Conservation (phyloP, 768 basidiomycete species). For the Suillus brevipes region DNA sequence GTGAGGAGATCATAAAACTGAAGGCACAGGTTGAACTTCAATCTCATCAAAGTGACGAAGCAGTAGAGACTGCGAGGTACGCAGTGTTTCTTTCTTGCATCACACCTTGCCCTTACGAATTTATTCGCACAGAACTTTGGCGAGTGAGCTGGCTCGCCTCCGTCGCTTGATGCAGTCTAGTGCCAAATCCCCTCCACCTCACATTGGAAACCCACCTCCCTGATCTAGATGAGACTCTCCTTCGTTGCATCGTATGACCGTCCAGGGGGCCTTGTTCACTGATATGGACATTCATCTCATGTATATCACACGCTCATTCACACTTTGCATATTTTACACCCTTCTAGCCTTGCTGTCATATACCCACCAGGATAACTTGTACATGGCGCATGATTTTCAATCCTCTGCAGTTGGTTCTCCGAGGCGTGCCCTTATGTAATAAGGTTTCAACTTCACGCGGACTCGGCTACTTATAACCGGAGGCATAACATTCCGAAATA, state of each 20-base stretch:
- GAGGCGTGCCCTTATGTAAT: background rate
- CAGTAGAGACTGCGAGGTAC: constrained; percentile 62
- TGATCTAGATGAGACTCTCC: constrained; percentile 2
- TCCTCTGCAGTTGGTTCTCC: background rate
- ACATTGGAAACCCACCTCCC: constrained; percentile 6
- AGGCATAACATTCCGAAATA: background rate
- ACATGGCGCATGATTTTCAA: background rate
- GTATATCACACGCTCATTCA: constrained; percentile 32
- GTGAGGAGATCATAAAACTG: constrained; percentile 54
- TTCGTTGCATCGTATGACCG: background rate
- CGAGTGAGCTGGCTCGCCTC: constrained; percentile 66
- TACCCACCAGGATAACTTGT: constrained; percentile 24
- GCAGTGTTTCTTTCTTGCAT: constrained; percentile 24
- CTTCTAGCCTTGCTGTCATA: constrained; percentile 23
- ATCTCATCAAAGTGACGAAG: constrained; percentile 54
- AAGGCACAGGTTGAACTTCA: constrained; percentile 55
- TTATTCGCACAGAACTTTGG: constrained; percentile 44
- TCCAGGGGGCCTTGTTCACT: background rate
- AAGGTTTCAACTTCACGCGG: background rate
- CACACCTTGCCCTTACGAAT: background rate
- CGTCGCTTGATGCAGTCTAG: constrained; percentile 71
- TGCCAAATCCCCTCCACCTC: constrained; percentile 33
- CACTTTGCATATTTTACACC: constrained; percentile 18
- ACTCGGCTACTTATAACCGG: constrained; percentile 1
- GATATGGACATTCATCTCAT: constrained; percentile 31